These are phyloP conservation scores for Fusarium napiforme DNA, from an alignment of 2,329 filamentous ascomycete species.

Conservation along the genomic window DNA sequence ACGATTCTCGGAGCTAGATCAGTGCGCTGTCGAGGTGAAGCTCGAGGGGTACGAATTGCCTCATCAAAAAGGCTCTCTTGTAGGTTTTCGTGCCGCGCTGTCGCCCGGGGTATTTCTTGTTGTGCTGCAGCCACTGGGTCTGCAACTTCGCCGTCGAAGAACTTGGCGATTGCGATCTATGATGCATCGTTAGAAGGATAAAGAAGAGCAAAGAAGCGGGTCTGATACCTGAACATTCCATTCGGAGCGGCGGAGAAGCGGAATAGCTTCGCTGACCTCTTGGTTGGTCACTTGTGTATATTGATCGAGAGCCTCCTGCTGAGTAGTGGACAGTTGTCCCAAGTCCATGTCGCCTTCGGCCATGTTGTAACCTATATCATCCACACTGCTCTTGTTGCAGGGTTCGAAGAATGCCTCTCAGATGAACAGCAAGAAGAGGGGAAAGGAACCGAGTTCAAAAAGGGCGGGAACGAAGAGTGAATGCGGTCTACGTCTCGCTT, in stretches of 20 bases:
- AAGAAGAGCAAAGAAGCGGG: not conserved
- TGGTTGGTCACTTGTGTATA: constrained; percentile 91
- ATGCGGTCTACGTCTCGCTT: constrained; percentile 3
- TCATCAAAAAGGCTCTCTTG: constrained; percentile 65
- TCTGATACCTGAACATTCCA: constrained; percentile 90
- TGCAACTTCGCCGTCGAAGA: constrained; percentile 94
- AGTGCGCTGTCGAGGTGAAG: constrained; percentile 50
- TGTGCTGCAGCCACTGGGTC: constrained; percentile 82
- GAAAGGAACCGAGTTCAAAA: not conserved
- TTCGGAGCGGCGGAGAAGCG: constrained; percentile 84
- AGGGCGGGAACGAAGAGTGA: not conserved
- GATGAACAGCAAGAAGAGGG: not conserved
- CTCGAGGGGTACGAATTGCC: constrained; percentile 33
- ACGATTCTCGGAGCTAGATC: constrained; percentile 87
- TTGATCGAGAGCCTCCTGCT: constrained; percentile 87
- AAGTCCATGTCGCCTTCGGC: constrained; percentile 61
- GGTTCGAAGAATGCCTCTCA: not conserved
- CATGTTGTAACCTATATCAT: constrained; percentile 41
- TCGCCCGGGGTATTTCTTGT: constrained; percentile 69
- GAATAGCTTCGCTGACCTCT: constrained; percentile 78
- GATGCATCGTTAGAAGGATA: constrained; percentile 11
- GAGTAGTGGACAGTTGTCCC: constrained; percentile 76
- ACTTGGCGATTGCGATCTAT: constrained; percentile 94
- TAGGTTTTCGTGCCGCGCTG: constrained; percentile 78
- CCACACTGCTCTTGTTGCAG: not conserved